Conservation (phyloP, 345 rosid species). For the Litchi chinensis region DNA sequence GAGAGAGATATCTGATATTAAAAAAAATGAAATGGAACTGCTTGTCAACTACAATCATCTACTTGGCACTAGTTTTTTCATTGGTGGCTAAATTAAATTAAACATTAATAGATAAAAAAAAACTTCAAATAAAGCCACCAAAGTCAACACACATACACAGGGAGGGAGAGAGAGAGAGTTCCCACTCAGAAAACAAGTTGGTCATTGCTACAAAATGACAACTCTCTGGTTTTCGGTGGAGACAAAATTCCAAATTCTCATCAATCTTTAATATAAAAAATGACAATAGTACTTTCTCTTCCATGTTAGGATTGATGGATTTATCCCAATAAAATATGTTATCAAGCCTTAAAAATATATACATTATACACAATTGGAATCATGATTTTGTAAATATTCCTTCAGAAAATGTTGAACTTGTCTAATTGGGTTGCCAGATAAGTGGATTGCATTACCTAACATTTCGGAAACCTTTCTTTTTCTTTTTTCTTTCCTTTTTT, state of each 20-base stretch:
- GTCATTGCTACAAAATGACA: not conserved
- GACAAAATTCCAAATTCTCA: constrained; percentile 5
- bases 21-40: not conserved
- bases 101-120: not conserved
- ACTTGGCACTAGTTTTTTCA: not conserved
- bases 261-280: too few species aligned
- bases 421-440: not conserved
- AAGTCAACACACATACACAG: too few species aligned
- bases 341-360: not conserved
- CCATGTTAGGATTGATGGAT: not conserved
- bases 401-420: too few species aligned
- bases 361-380: not conserved
- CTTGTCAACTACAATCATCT: not conserved
- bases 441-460: not conserved
- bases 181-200: not conserved
- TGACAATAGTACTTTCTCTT: not conserved
- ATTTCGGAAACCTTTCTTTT: not conserved
- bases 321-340: not conserved
- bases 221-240: constrained; percentile 4
- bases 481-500: too few species aligned
- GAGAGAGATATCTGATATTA: not conserved
- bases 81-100: not conserved
- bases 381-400: not conserved
- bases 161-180: not conserved
- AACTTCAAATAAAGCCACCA: not conserved